phyloP scores from a whole-genome alignment of 352 stramenopile species.

The Globisporangium cylindrosporum region DNA sequence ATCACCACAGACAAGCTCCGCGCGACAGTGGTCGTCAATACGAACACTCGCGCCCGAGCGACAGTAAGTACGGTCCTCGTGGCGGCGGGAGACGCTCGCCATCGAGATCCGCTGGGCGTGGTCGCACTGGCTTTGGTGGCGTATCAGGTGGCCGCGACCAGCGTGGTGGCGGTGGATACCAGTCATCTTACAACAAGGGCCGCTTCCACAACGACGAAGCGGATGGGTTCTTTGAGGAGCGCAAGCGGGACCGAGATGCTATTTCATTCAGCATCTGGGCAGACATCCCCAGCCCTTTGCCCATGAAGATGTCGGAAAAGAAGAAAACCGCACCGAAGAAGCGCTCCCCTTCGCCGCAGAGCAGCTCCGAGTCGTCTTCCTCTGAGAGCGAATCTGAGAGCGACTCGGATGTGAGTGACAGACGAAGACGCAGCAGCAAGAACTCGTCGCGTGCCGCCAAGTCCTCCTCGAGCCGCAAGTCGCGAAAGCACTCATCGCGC shows the following conservation, averaged over 20 bases:
- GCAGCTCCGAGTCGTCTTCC: conserved; percentile 29
- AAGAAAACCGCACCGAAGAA: conserved; percentile 30
- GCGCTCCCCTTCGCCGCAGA: conserved; percentile 34
- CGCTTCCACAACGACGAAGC: conserved; percentile 39
- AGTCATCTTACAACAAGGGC: conserved; percentile 18
- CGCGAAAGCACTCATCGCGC: conserved; percentile 16
- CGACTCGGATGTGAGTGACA: conserved; percentile 21
- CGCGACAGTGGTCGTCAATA: conserved; percentile 1
- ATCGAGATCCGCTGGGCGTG: conserved; percentile 12
- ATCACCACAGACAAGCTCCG: conserved; percentile 8
- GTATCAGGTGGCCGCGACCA: conserved; percentile 1
- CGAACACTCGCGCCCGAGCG: conserved; percentile 1
- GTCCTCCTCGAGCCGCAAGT: conserved; percentile 31
- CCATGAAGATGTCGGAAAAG: conserved; percentile 49
- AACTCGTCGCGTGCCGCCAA: conserved; percentile 10
- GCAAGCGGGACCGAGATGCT: conserved; percentile 60
- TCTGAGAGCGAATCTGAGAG: conserved; percentile 28
- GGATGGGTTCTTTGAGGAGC: conserved; percentile 70
- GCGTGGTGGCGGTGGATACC: conserved; percentile 7
- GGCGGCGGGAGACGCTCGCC: background rate
- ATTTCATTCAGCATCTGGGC: conserved; percentile 75
- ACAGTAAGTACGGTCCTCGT: conserved; percentile 18
- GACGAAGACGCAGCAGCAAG: conserved; percentile 27
- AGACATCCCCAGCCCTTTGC: conserved; percentile 62
- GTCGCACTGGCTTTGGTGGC: conserved; percentile 18